Conservation (phyloP, 1,139 yeast genomes). For the Saccharomycopsis hybrid region DNA sequence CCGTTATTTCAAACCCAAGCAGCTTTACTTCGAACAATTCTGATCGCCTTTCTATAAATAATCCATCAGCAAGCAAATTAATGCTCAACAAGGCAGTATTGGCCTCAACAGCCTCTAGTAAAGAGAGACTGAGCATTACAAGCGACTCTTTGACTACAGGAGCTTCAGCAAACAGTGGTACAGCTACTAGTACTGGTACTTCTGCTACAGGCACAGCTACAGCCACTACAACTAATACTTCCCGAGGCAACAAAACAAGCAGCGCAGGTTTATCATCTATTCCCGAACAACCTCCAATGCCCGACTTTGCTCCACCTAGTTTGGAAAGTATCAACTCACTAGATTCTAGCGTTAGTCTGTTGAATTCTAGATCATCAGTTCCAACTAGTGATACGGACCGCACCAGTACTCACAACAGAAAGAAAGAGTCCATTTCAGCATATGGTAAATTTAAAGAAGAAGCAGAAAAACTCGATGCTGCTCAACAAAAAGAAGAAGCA, state of each 20-base stretch:
- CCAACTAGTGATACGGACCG: too few relatives aligned
- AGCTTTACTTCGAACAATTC: conserved; percentile 11
- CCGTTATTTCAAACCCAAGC: conserved; percentile 14
- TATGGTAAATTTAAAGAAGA: too few relatives aligned
- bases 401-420: too few relatives aligned
- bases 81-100: not conserved
- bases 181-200: not conserved
- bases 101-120: not conserved
- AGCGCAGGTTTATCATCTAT: not conserved
- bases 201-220: not conserved
- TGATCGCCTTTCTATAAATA: conserved; percentile 1
- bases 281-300: conserved; percentile 8
- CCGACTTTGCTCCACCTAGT: conserved; percentile 9
- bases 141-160: not conserved
- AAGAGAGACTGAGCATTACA: not conserved
- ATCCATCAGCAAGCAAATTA: not conserved
- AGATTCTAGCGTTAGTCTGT: too few relatives aligned
- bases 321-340: not conserved
- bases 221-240: not conserved
- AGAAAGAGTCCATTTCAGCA: too few relatives aligned
- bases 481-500: too few relatives aligned
- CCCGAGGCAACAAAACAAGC: not conserved
- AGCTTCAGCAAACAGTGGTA: not conserved
- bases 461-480: too few relatives aligned
- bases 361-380: too few relatives aligned